Conservation (phyloP, 2,329 filamentous ascomycete genomes). For the Colletotrichum shisoi region DNA sequence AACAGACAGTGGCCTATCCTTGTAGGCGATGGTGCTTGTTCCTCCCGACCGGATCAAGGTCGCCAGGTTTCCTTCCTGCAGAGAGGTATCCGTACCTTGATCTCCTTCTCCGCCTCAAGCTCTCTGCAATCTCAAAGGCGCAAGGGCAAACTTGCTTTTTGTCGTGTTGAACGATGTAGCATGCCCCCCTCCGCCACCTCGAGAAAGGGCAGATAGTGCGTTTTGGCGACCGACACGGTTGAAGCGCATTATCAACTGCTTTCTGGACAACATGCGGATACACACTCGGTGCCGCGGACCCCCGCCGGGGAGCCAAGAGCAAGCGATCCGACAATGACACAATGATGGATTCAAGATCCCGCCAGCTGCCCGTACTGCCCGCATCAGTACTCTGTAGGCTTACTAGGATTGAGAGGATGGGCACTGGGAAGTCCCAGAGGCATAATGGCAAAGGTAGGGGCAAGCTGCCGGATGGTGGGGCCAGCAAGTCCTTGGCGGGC, state of each 20-base stretch:
- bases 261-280: not conserved
- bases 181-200: not conserved
- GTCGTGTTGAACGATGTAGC: conserved; percentile 17
- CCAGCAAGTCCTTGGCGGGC: conserved; percentile 26
- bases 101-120: not conserved
- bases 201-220: conserved; percentile 10
- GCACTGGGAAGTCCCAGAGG: not conserved
- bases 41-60: conserved; percentile 12
- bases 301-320: conserved; percentile 1
- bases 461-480: conserved; percentile 21
- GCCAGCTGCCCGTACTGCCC: not conserved
- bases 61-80: not conserved
- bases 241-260: conserved; percentile 14
- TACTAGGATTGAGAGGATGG: not conserved
- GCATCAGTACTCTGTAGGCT: not conserved
- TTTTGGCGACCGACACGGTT: conserved; percentile 4
- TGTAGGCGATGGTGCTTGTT: conserved; percentile 19
- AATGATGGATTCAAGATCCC: not conserved
- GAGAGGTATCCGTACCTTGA: not conserved
- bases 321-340: not conserved
- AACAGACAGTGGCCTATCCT: conserved; percentile 7
- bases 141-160: conserved; percentile 26
- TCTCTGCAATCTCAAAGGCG: conserved; percentile 19
- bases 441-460: not conserved
- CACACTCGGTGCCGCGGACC: conserved; percentile 6